Evolutionary conservation across 2,329 filamentous ascomycete genomes (phyloP), one percentile per base, ranked within the genome.

Genomic region (Aspergillus transmontanensis): DNA sequence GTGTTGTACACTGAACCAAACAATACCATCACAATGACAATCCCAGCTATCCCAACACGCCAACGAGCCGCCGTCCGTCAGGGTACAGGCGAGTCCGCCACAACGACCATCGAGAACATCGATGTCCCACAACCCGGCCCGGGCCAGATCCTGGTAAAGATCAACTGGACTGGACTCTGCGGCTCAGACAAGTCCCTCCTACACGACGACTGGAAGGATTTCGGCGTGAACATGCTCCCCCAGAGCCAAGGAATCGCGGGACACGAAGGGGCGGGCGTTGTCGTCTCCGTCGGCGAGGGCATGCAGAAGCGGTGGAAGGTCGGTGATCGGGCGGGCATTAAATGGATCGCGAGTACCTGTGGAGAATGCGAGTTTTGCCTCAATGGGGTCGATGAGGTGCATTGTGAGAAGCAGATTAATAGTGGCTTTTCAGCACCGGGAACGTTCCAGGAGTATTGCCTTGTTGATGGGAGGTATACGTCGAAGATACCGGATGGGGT

Each of bases 181-280:
- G 61, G 62, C 5, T 61, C 64, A 0, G 64, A 66, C 9, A 60
- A 61, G 19, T 46, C 56, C 4, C 58, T 64, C 4, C 19, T 64
- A 23, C 43, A 59, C 1, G 64, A 60, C 4, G 59, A 64, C 12
- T 64, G 62, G 62, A 28, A 30, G 2, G 60, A 19, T 3, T 55
- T 64, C 19, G 59, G 59, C 2, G 32, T 64, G 9, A 36, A 21
- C 12, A 64, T 64, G 64, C 53, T 19, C 1, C 57, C 57, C 4
- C 21, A 58, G 30, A 39, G 48, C 4, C 54, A 62, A 3, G 59
- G 62, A 2, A 58, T 66, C 2, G 59, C 58, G 0, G 81, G 82
- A 4, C 82, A 83, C 55, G 82, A 84, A 64, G 82, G 81, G 9
- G 78, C 82, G 1, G 82, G 82, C 1, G 71, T 70, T 12, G 72